Conservation (phyloP, 2,329 filamentous ascomycete species). For the Fusarium veterinarium region DNA sequence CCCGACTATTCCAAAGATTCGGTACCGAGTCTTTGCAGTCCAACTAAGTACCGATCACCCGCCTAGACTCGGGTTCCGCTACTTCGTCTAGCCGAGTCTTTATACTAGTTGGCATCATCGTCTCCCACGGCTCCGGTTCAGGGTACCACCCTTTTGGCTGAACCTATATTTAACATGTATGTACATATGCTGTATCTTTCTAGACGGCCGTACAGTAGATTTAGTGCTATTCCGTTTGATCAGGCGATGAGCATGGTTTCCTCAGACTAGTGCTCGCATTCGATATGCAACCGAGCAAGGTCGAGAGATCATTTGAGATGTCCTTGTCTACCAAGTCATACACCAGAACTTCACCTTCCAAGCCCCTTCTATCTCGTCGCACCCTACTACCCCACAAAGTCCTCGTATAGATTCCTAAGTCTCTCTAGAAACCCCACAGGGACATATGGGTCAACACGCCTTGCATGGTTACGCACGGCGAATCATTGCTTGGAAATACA, state of each 20-base stretch:
- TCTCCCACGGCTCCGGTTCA: not conserved
- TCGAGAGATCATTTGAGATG: not conserved
- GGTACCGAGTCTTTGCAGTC: constrained; percentile 18
- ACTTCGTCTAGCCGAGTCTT: not conserved
- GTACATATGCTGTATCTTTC: not conserved
- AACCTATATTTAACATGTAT: not conserved
- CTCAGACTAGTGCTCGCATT: not conserved
- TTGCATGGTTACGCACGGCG: not conserved
- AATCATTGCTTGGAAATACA: not conserved
- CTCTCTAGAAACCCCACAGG: constrained; percentile 1
- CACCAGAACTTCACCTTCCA: not conserved
- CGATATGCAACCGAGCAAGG: not conserved
- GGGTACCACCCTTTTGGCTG: not conserved
- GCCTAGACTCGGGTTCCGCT: not conserved
- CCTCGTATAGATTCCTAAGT: not conserved
- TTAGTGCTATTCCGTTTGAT: not conserved
- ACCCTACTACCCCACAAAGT: constrained; percentile 5
- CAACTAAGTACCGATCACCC: not conserved
- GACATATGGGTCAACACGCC: not conserved
- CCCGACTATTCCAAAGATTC: constrained; percentile 22
- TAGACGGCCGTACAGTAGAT: not conserved
- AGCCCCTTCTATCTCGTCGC: not conserved
- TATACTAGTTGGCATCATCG: constrained; percentile 1
- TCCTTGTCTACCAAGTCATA: not conserved
- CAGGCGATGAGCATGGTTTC: not conserved